Percentiles rank a stretch among this genome's conserved stretches.
Evolutionary conservation across 1,139 yeast species (phyloP).

Genomic region (Hyphopichia wangnamkhiaoensis): DNA sequence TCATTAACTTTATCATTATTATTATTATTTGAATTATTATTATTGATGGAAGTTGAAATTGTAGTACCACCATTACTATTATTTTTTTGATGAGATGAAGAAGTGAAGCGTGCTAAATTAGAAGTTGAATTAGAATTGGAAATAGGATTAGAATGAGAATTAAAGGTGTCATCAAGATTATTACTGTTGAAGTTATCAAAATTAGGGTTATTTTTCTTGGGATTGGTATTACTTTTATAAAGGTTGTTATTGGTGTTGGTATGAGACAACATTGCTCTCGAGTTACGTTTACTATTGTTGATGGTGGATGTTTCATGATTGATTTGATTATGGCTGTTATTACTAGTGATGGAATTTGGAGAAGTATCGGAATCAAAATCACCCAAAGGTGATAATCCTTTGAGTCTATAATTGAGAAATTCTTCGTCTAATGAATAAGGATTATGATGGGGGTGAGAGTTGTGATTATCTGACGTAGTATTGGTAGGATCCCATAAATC

Average conservation of each 20-base stretch:
- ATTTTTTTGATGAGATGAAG: background rate
- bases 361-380: slow-evolving; percentile 26
- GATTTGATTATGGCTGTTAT: slow-evolving; percentile 5
- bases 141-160: slow-evolving; percentile 1
- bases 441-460: background rate
- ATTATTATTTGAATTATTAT: background rate
- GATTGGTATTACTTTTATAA: background rate
- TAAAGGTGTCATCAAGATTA: background rate
- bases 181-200: background rate
- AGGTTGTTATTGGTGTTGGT: background rate
- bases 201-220: background rate
- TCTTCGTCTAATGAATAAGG: slow-evolving; percentile 3
- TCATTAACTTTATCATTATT: no score
- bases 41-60: no score
- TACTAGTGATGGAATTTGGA: slow-evolving; percentile 22
- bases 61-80: background rate
- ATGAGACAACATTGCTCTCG: slow-evolving; percentile 6
- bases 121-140: background rate
- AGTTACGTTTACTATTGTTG: slow-evolving; percentile 11
- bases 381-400: slow-evolving; percentile 26
- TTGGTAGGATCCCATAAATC: slow-evolving; percentile 3
- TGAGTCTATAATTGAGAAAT: slow-evolving; percentile 6
- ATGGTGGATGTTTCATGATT: slow-evolving; percentile 6
- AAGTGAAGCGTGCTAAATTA: background rate
- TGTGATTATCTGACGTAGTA: background rate